phyloP scores from a whole-genome alignment of 345 rosid species.

The Dovyalis caffra region DNA sequence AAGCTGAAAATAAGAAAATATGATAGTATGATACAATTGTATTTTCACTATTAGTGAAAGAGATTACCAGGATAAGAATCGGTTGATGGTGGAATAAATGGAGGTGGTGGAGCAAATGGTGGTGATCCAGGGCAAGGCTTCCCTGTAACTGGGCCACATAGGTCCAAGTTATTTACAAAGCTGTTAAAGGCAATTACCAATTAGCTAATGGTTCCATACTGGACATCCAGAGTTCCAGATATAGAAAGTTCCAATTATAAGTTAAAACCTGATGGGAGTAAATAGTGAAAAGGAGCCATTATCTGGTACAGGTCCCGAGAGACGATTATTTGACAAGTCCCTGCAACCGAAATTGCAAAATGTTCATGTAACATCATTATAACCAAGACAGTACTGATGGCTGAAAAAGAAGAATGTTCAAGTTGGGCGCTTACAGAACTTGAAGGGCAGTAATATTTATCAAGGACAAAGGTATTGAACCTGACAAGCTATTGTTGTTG shows the following conservation, averaged over 20 bases:
- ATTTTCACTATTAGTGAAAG: neutral
- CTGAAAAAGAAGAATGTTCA: conserved; percentile 4
- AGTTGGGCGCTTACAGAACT: conserved; percentile 35
- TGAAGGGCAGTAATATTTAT: conserved; percentile 29
- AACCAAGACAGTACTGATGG: conserved; percentile 2
- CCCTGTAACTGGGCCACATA: conserved; percentile 98
- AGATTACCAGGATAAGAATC: conserved; percentile 63
- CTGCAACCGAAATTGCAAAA: conserved; percentile 17
- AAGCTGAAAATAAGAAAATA: neutral
- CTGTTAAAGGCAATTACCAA: conserved; percentile 26
- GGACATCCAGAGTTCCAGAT: neutral
- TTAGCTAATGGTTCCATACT: neutral
- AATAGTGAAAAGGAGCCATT: conserved; percentile 33
- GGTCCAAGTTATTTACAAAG: conserved; percentile 87
- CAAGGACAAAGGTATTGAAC: conserved; percentile 40
- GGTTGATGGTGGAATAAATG: conserved; percentile 86
- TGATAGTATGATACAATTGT: neutral
- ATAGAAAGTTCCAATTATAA: neutral
- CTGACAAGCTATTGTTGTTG: conserved; percentile 41
- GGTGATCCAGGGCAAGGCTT: conserved; percentile 63
- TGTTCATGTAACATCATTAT: neutral
- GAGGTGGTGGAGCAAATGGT: conserved; percentile 55
- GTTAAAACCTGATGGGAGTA: conserved; percentile 37
- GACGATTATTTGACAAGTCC: conserved; percentile 41
- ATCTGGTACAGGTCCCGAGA: conserved; percentile 40